Evolutionary conservation across 208 protist genomes (phyloP).

Genomic region (Porcisia deanei): DNA sequence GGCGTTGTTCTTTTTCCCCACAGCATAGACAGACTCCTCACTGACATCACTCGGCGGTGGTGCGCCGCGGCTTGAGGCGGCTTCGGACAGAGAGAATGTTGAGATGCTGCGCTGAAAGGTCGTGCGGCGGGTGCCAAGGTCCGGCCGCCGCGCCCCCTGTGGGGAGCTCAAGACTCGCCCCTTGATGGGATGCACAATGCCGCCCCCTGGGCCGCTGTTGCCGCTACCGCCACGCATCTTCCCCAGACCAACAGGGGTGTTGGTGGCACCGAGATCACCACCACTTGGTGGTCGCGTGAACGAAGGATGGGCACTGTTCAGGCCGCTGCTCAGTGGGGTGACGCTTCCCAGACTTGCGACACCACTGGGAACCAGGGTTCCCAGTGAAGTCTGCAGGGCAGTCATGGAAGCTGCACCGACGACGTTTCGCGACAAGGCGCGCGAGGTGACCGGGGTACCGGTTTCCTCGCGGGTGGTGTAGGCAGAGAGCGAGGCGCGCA

Average conservation of each 20-base stretch:
- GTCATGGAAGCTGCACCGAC: neutral
- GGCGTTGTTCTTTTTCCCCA: neutral
- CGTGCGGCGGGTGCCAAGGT: conserved; percentile 15
- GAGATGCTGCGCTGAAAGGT: conserved; percentile 20
- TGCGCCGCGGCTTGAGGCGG: neutral
- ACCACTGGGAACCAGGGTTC: conserved; percentile 15
- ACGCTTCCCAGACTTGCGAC: conserved; percentile 18
- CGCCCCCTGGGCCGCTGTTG: neutral
- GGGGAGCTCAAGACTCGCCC: conserved; percentile 18
- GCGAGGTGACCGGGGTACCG: conserved; percentile 7
- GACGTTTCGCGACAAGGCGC: neutral
- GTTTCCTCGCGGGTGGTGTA: conserved; percentile 1
- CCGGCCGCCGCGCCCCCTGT: conserved; percentile 12
- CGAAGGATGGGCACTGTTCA: conserved; percentile 23
- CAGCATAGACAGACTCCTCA: neutral
- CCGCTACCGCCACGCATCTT: neutral
- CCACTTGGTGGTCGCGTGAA: conserved; percentile 20
- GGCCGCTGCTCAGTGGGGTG: conserved; percentile 23
- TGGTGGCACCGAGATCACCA: neutral
- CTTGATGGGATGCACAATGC: conserved; percentile 3
- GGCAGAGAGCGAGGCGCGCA: conserved; percentile 14
- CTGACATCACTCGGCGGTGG: neutral
- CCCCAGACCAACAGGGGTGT: neutral
- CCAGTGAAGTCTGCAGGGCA: conserved; percentile 7
- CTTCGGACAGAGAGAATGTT: neutral